Evolutionary conservation across 805 yeast species (phyloP).

Genomic region (Ogataea paradorogensis): DNA sequence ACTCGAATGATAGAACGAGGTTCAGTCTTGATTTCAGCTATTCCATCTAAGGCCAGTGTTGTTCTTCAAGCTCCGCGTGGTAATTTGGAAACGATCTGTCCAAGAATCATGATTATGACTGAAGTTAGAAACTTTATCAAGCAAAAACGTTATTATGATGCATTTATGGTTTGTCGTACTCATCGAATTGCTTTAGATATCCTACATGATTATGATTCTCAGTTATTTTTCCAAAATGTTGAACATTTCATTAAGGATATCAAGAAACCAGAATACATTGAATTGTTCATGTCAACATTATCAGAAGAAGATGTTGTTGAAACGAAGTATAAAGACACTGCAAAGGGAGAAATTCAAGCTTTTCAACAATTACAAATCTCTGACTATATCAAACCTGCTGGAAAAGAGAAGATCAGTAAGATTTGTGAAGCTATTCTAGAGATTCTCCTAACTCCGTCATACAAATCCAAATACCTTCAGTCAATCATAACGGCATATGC

Average conservation of each 20-base stretch:
- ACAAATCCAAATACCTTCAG: slow-evolving; percentile 60
- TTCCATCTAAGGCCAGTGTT: slow-evolving; percentile 80
- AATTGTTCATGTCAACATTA: slow-evolving; percentile 81
- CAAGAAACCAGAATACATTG: slow-evolving; percentile 70
- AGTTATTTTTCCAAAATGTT: slow-evolving; percentile 58
- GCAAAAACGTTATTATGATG: slow-evolving; percentile 56
- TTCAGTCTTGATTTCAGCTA: slow-evolving; percentile 72
- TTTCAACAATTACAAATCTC: slow-evolving; percentile 1
- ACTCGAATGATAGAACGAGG: slow-evolving; percentile 89
- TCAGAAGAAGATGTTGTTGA: slow-evolving; percentile 80
- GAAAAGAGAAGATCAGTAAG: slow-evolving; percentile 56
- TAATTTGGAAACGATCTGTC: slow-evolving; percentile 88
- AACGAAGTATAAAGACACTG: slow-evolving; percentile 80
- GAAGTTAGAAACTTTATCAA: slow-evolving; percentile 74
- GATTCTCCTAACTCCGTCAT: slow-evolving; percentile 50
- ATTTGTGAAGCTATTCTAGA: slow-evolving; percentile 70
- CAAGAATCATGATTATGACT: slow-evolving; percentile 85
- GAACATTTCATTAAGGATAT: slow-evolving; percentile 69
- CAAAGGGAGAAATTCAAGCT: background rate
- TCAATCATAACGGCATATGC: slow-evolving; percentile 88
- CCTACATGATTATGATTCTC: slow-evolving; percentile 82
- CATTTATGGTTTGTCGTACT: slow-evolving; percentile 79
- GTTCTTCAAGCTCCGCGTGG: slow-evolving; percentile 95
- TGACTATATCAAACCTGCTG: slow-evolving; percentile 14
- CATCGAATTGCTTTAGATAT: slow-evolving; percentile 91